A percentile compares a stretch with the other conserved stretches of the same genome.
These are phyloP conservation scores for Gillenia trifoliata DNA, from an alignment of 306 rosid species.

Conservation along the genomic window DNA sequence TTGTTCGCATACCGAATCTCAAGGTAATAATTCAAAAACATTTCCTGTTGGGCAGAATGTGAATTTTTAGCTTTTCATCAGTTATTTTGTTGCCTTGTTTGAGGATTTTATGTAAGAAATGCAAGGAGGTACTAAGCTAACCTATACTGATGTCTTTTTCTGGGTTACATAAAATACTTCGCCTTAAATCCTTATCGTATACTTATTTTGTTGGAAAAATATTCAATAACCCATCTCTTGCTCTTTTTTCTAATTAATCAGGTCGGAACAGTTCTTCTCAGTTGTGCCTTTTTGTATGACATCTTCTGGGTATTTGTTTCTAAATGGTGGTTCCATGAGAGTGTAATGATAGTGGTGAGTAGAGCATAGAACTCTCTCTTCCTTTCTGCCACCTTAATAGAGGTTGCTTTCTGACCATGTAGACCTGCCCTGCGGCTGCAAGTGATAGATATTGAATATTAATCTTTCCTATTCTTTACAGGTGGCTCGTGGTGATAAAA, in stretches of 20 bases:
- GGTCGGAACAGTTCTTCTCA: conserved; percentile 98
- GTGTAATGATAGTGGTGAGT: conserved; percentile 99
- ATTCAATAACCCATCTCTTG: conserved; percentile 1
- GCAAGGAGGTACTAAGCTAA: background rate
- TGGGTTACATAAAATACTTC: background rate
- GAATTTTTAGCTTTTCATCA: background rate
- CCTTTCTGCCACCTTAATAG: background rate
- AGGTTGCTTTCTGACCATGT: background rate
- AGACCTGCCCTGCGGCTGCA: background rate
- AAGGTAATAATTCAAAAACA: conserved; percentile 49
- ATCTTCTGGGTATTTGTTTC: conserved; percentile 98
- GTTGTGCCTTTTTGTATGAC: conserved; percentile 92
- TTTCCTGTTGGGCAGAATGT: background rate
- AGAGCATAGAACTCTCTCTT: conserved; percentile 7
- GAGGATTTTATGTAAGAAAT: background rate
- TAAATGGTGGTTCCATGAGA: conserved; percentile 94
- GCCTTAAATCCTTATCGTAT: background rate
- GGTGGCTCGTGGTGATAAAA: conserved; percentile 98
- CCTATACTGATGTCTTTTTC: background rate
- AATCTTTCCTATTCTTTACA: conserved; percentile 26
- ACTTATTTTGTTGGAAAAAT: background rate
- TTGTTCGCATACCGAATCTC: conserved; percentile 94
- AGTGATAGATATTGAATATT: background rate
- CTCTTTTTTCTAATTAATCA: conserved; percentile 32
- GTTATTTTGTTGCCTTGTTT: background rate